Conservation (phyloP, 768 basidiomycete genomes). For the Termitomyces sp. region DNA sequence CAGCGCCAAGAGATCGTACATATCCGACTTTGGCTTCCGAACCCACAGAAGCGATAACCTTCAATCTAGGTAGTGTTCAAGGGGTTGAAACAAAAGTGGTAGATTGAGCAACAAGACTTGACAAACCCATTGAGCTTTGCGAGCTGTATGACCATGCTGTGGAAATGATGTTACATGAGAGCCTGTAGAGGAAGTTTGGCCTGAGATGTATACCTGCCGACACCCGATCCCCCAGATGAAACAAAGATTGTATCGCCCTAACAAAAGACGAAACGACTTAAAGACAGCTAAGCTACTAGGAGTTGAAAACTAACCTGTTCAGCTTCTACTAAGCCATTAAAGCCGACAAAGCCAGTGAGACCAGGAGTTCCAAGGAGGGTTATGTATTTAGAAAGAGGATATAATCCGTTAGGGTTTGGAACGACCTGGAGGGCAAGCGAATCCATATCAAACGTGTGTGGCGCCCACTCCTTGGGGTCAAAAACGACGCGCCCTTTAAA, state of each 20-base stretch:
- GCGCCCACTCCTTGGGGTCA: slow-evolving; percentile 8
- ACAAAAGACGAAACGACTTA: too few species aligned
- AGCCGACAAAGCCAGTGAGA: slow-evolving; percentile 26
- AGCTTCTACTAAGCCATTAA: slow-evolving; percentile 21
- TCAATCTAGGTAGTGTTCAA: slow-evolving; percentile 14
- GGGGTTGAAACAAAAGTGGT: neutral
- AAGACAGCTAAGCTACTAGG: neutral
- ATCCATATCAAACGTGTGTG: slow-evolving; percentile 12
- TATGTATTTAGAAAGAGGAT: neutral
- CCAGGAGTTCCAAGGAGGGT: slow-evolving; percentile 15
- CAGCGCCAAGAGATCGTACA: slow-evolving; percentile 45
- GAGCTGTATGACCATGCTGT: slow-evolving; percentile 29
- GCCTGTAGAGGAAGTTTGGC: neutral
- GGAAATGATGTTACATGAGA: neutral
- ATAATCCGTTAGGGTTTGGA: slow-evolving; percentile 1
- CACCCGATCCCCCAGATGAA: slow-evolving; percentile 22
- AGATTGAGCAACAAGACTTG: too few species aligned
- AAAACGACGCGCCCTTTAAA: slow-evolving; percentile 11
- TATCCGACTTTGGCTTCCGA: slow-evolving; percentile 56
- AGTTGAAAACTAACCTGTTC: slow-evolving; percentile 22
- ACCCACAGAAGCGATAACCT: slow-evolving; percentile 61
- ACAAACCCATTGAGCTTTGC: slow-evolving; percentile 29
- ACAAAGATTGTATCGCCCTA: slow-evolving; percentile 24
- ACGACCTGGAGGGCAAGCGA: slow-evolving; percentile 12
- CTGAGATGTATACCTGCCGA: slow-evolving; percentile 22